phyloP scores from a whole-genome alignment of 495 filamentous ascomycete species.

The Hypoxylon subgilvum region DNA sequence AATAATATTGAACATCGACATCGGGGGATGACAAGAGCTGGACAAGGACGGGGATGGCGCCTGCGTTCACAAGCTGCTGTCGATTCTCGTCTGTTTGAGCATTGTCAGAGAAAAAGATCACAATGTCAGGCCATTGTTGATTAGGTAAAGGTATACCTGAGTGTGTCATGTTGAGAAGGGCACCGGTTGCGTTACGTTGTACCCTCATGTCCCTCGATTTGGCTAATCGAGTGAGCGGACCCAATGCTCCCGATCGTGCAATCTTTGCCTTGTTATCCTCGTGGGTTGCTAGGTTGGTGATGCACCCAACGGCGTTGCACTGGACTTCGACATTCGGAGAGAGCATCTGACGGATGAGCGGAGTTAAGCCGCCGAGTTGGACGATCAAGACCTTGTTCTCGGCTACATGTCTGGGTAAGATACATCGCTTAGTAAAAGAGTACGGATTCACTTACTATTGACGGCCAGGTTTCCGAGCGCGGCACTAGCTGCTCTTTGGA shows the following conservation, averaged over 20 bases:
- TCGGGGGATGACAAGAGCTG: conserved; percentile 89
- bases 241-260: conserved; percentile 89
- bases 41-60: conserved; percentile 94
- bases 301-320: conserved; percentile 98
- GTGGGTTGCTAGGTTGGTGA: conserved; percentile 96
- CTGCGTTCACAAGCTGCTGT: conserved; percentile 94
- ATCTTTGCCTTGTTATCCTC: conserved; percentile 99
- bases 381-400: conserved; percentile 98
- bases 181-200: conserved; percentile 95
- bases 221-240: conserved; percentile 85
- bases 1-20: conserved; percentile 99
- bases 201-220: conserved; percentile 99
- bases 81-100: conserved; percentile 81
- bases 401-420: conserved; percentile 61
- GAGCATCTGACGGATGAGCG: conserved; percentile 97
- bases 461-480: conserved; percentile 96
- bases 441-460: conserved; percentile 70
- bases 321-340: conserved; percentile 99
- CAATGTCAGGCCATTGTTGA: no score
- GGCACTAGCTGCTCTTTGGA: conserved; percentile 94
- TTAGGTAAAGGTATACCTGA: conserved; percentile 90
- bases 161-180: conserved; percentile 98
- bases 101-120: conserved; percentile 38
- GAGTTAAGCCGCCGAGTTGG: conserved; percentile 83
- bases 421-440: background rate